Base-by-base conservation (phyloP, 352 stramenopile species). In the Pythium dissimile region DNA sequence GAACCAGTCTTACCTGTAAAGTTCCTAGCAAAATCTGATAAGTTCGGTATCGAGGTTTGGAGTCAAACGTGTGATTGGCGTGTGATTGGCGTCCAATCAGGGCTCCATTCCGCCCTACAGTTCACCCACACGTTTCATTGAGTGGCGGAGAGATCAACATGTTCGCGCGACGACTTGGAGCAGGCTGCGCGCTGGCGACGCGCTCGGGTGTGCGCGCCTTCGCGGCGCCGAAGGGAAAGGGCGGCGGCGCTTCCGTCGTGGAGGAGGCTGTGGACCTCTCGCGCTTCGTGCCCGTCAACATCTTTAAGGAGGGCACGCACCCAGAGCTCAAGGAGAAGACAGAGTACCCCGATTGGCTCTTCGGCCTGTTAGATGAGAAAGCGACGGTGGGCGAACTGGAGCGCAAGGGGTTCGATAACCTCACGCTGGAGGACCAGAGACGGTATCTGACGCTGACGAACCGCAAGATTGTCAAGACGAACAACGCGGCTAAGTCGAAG, bases 341-440 rank as follows among this genome's bases (percentile, higher is more conserved):
- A n/a, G 80, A 90, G 62, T 94, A 94, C 72, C 84, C 84, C 1
- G 71, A 80, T 49, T 94, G 84, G 84, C 75, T 94, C 41, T 94
- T 86, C 62, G 88, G 68, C 64, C 73, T 94, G 52, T 64, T 92
- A 47, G 82, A 94, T 43, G 64, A 61, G 38, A 77, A 92, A 64
- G 69, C 75, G 32, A 89, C 84, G 43, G 69, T 92, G 30, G 82
- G 81, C 15, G 84, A 92, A 59, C 62, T 94, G 54, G 82, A 92
- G 57, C 84, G 84, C 57, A 64, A 69, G 50, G 84, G 84, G 21
- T 94, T 92, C 60, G 83, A 92, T 58, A 92, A 80, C 56, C 65
- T 94, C 12, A 61, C 80, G 39, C 58, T 91, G 39, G 77, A 90
- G 54, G 72, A 92, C 38, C 82, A 94, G 71, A 81, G 82, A 56